These are phyloP conservation scores for Geranium brycei DNA, from an alignment of 345 rosid species.

Conservation along the genomic window DNA sequence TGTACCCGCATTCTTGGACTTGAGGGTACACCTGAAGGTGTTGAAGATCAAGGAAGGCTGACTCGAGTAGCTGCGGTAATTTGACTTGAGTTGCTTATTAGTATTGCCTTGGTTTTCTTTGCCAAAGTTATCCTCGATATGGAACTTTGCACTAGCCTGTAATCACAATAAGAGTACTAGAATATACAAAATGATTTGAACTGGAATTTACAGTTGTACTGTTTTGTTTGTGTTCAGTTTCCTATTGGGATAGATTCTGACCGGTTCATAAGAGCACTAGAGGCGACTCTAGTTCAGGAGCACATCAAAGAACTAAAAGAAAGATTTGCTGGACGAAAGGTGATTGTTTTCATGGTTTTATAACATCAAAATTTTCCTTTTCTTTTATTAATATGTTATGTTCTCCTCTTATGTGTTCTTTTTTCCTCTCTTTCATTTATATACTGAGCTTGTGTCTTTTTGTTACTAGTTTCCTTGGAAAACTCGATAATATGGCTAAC, in stretches of 20 bases:
- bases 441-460: too few species aligned
- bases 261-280: conserved; percentile 74
- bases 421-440: too few species aligned
- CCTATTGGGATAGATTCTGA: conserved; percentile 97
- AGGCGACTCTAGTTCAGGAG: conserved; percentile 42
- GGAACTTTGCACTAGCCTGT: conserved; percentile 1
- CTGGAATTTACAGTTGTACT: conserved; percentile 2
- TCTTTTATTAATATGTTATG: too few species aligned
- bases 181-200: not conserved
- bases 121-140: conserved; percentile 1
- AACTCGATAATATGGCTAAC: too few species aligned
- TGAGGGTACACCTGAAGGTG: conserved; percentile 99
- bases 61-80: conserved; percentile 97
- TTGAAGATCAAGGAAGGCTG: conserved; percentile 91
- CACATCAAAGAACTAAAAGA: conserved; percentile 80
- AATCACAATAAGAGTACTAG: conserved; percentile 2
- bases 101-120: conserved; percentile 8
- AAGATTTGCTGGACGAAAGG: conserved; percentile 92
- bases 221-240: conserved; percentile 37
- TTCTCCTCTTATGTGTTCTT: too few species aligned
- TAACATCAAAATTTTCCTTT: not conserved
- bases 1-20: conserved; percentile 98
- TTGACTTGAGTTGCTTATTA: conserved; percentile 10
- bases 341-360: conserved; percentile 9
- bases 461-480: too few species aligned